These are phyloP conservation scores for Xylaria sp. DNA, from an alignment of 495 filamentous ascomycete species.

Conservation along the genomic window DNA sequence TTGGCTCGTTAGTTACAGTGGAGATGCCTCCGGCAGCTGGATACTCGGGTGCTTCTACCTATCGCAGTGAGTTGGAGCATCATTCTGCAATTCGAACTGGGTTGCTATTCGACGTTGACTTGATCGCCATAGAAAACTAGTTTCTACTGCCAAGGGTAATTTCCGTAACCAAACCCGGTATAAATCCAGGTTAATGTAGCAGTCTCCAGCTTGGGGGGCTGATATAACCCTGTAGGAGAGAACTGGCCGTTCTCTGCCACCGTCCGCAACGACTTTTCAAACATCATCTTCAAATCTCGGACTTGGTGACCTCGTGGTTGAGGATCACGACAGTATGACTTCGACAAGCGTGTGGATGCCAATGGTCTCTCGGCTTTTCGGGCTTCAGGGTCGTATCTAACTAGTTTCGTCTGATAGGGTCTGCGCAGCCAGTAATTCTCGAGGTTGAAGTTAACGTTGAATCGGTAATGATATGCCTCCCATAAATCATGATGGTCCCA, in stretches of 20 bases:
- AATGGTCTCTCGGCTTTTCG: slow-evolving; percentile 37
- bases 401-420: slow-evolving; percentile 52
- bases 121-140: not conserved
- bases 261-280: slow-evolving; percentile 38
- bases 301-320: slow-evolving; percentile 38
- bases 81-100: not conserved
- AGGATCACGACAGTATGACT: slow-evolving; percentile 34
- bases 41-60: not conserved
- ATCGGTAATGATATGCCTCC: slow-evolving; percentile 58
- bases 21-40: not conserved
- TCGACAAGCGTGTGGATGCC: slow-evolving; percentile 28
- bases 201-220: slow-evolving; percentile 34
- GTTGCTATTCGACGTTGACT: not conserved
- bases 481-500: slow-evolving; percentile 43
- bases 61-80: not conserved
- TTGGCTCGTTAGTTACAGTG: not conserved
- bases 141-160: not conserved
- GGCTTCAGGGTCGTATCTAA: slow-evolving; percentile 50
- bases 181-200: slow-evolving; percentile 42
- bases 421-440: slow-evolving; percentile 51
- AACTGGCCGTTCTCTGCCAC: slow-evolving; percentile 30
- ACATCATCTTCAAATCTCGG: slow-evolving; percentile 39
- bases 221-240: slow-evolving; percentile 23
- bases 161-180: slow-evolving; percentile 20
- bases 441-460: slow-evolving; percentile 57